Evolutionary conservation across 1,284 basidiomycete genomes (phyloP).

Genomic region (Boletus albobrunnescens): DNA sequence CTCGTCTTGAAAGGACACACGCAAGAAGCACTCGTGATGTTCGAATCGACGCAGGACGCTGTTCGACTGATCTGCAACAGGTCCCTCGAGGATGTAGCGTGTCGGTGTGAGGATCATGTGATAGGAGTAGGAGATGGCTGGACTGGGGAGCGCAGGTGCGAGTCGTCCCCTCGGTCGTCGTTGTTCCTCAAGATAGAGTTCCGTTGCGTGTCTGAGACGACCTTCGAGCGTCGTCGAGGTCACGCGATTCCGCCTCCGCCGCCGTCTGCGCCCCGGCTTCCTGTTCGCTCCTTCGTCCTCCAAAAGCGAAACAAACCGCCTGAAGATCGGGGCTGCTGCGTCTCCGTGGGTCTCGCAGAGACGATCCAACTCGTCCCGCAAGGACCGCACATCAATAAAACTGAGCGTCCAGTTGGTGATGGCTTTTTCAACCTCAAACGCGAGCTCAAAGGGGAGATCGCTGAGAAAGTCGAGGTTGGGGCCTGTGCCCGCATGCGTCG

Average conservation of each 20-base stretch:
- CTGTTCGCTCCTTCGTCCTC: constrained; percentile 12
- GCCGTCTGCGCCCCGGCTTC: background rate
- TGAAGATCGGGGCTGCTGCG: constrained; percentile 31
- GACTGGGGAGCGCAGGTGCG: constrained; percentile 15
- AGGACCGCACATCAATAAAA: constrained; percentile 17
- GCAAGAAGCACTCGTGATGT: constrained; percentile 53
- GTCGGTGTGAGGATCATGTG: constrained; percentile 55
- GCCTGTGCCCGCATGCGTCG: background rate
- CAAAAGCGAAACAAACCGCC: constrained; percentile 26
- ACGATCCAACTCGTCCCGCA: constrained; percentile 19
- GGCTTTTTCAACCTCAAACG: constrained; percentile 40
- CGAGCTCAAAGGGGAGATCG: constrained; percentile 35
- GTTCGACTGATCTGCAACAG: constrained; percentile 57
- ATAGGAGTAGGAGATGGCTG: constrained; percentile 33
- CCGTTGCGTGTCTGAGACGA: constrained; percentile 21
- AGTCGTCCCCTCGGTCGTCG: constrained; percentile 23
- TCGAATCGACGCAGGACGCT: constrained; percentile 52
- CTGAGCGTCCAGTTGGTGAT: constrained; percentile 30
- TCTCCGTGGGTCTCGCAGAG: constrained; percentile 20
- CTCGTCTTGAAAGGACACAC: constrained; percentile 65
- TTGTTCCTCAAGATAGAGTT: constrained; percentile 27
- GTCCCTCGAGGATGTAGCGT: constrained; percentile 45
- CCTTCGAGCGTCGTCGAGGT: constrained; percentile 13
- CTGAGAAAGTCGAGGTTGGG: constrained; percentile 24
- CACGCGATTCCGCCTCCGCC: background rate